Evolutionary conservation across 2,329 filamentous ascomycete species (phyloP).

Genomic region (Botrytis byssoidea): DNA sequence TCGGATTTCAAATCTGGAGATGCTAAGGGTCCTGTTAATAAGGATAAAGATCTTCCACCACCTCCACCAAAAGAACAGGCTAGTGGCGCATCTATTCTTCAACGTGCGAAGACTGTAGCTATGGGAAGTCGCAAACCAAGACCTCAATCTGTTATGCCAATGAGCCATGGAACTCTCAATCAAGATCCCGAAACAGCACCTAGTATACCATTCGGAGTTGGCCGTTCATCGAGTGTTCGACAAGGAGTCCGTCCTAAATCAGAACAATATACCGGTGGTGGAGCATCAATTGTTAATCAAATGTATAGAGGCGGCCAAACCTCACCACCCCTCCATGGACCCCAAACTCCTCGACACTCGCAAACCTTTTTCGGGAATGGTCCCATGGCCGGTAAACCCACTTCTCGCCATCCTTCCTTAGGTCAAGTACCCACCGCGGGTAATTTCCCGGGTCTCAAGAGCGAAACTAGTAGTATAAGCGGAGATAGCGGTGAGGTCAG

Average conservation of each 20-base stretch:
- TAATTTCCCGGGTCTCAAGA: slow-evolving; percentile 65
- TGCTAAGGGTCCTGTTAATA: slow-evolving; percentile 26
- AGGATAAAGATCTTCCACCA: slow-evolving; percentile 81
- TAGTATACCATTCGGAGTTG: slow-evolving; percentile 67
- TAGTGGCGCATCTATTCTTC: slow-evolving; percentile 51
- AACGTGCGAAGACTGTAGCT: slow-evolving; percentile 61
- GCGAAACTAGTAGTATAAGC: slow-evolving; percentile 54
- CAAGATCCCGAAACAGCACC: slow-evolving; percentile 72
- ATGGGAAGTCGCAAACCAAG: slow-evolving; percentile 46
- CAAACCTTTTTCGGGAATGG: slow-evolving; percentile 62
- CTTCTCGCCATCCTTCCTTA: slow-evolving; percentile 52
- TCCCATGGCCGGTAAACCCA: slow-evolving; percentile 51
- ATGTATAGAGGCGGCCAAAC: slow-evolving; percentile 76
- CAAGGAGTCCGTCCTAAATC: slow-evolving; percentile 56
- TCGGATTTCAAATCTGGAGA: slow-evolving; percentile 53
- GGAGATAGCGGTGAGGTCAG: slow-evolving; percentile 61
- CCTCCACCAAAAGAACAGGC: slow-evolving; percentile 54
- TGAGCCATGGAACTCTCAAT: slow-evolving; percentile 43
- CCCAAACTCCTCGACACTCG: slow-evolving; percentile 56
- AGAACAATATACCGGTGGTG: slow-evolving; percentile 57
- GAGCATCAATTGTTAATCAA: slow-evolving; percentile 76
- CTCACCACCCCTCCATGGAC: slow-evolving; percentile 55
- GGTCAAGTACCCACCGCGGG: slow-evolving; percentile 50
- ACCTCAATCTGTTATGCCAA: slow-evolving; percentile 58
- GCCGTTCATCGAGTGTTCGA: slow-evolving; percentile 54